Evolutionary conservation across 345 rosid species (phyloP).

Genomic region (Lepidium africanum): DNA sequence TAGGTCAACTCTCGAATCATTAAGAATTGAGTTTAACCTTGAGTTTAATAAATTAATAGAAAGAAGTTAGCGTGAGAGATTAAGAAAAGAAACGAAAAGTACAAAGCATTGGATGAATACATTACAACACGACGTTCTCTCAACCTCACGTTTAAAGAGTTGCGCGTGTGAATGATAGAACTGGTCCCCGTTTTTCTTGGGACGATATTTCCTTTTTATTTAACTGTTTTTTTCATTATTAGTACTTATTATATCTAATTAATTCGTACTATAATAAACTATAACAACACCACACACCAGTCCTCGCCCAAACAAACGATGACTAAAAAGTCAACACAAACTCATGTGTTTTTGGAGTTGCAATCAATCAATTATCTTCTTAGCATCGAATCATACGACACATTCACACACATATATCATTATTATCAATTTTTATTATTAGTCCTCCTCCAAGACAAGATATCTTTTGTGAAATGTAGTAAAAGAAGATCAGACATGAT

Average conservation of each 20-base stretch:
- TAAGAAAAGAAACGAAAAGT: too few relatives aligned
- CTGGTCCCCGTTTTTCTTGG: conserved; percentile 12
- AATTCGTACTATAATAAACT: not conserved
- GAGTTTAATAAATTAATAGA: too few relatives aligned
- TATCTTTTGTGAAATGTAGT: not conserved
- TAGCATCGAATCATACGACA: conserved; percentile 1
- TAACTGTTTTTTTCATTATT: not conserved
- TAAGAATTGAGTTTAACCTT: too few relatives aligned
- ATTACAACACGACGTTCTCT: conserved; percentile 13
- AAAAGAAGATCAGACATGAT: conserved; percentile 15
- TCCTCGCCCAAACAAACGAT: not conserved
- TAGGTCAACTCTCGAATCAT: too few relatives aligned
- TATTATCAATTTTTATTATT: not conserved
- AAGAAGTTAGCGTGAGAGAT: too few relatives aligned
- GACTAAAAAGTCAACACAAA: conserved; percentile 1
- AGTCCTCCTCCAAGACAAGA: not conserved
- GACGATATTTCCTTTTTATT: conserved; percentile 1
- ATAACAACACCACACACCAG: not conserved
- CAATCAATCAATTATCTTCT: not conserved
- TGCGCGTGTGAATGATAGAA: conserved; percentile 19
- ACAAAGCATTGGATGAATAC: not conserved
- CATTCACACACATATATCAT: too few relatives aligned
- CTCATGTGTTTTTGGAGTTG: not conserved
- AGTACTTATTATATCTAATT: not conserved
- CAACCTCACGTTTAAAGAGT: conserved; percentile 1